A percentile compares a stretch with the other conserved stretches of the same genome.
Conservation (phyloP, 805 yeast genomes). For the Wickerhamomyces rabaulensis region DNA sequence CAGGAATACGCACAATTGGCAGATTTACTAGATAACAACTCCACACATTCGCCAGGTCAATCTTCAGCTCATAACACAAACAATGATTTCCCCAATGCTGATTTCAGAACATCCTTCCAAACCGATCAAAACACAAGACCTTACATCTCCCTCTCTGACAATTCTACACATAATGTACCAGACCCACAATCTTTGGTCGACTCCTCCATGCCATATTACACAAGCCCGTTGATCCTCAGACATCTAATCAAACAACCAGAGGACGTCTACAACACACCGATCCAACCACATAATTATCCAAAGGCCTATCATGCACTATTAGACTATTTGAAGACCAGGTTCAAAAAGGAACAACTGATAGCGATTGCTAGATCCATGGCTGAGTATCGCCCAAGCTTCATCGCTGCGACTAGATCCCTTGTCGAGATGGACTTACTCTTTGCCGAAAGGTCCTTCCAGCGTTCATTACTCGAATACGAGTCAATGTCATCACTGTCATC, state of each 20-base stretch:
- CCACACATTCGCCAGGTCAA: conserved; percentile 13
- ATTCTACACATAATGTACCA: conserved; percentile 12
- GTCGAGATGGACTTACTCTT: conserved; percentile 67
- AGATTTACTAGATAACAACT: conserved; percentile 28
- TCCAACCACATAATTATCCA: conserved; percentile 82
- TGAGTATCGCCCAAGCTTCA: conserved; percentile 67
- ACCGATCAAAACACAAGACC: conserved; percentile 25
- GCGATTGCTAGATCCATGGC: conserved; percentile 43
- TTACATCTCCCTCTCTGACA: conserved; percentile 23
- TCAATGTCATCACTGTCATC: conserved; percentile 47
- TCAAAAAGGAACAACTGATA: conserved; percentile 65
- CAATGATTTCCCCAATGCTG: conserved; percentile 15
- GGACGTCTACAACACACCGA: conserved; percentile 78
- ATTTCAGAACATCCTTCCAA: conserved; percentile 24
- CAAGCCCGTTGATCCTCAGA: conserved; percentile 52
- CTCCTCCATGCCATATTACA: conserved; percentile 33
- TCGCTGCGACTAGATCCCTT: conserved; percentile 67
- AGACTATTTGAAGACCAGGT: conserved; percentile 68
- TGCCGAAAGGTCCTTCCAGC: conserved; percentile 53
- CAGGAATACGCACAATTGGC: conserved; percentile 38
- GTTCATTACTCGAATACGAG: conserved; percentile 54
- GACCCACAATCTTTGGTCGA: conserved; percentile 8
- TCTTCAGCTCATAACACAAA: conserved; percentile 14
- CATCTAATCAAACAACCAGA: conserved; percentile 61
- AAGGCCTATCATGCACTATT: conserved; percentile 86